Conservation (phyloP, 306 rosid genomes). For the Acacia confusa region DNA sequence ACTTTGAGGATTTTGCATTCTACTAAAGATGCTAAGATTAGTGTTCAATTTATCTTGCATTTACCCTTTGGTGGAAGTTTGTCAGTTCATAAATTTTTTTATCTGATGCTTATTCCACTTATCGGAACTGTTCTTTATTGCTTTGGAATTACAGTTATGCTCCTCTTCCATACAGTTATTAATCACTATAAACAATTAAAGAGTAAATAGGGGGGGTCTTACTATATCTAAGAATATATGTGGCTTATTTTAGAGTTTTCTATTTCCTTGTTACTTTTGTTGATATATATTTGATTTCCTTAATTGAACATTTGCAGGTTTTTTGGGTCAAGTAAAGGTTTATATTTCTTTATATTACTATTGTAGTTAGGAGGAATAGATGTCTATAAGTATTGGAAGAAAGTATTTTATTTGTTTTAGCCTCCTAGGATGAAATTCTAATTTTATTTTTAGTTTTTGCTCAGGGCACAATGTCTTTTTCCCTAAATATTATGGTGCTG, state of each 20-base stretch:
- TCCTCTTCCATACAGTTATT: background rate
- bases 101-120: background rate
- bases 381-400: background rate
- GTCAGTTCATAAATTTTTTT: background rate
- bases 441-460: slow-evolving; percentile 12
- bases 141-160: background rate
- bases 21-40: background rate
- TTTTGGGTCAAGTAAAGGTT: background rate
- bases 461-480: background rate
- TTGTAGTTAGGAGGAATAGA: slow-evolving; percentile 8
- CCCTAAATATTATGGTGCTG: background rate
- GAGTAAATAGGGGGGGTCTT: background rate
- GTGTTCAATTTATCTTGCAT: background rate
- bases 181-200: background rate
- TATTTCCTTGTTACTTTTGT: background rate
- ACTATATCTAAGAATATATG: background rate
- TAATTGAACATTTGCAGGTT: background rate
- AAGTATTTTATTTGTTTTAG: slow-evolving; percentile 2
- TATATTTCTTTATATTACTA: background rate
- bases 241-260: background rate
- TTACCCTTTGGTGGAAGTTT: background rate
- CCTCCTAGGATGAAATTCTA: background rate
- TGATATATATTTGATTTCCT: background rate
- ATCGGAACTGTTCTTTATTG: background rate
- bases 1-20: background rate